Percentiles rank a stretch among this genome's conserved stretches.
phyloP scores from a whole-genome alignment of 148 eudicot species.

The Chenopodium album region DNA sequence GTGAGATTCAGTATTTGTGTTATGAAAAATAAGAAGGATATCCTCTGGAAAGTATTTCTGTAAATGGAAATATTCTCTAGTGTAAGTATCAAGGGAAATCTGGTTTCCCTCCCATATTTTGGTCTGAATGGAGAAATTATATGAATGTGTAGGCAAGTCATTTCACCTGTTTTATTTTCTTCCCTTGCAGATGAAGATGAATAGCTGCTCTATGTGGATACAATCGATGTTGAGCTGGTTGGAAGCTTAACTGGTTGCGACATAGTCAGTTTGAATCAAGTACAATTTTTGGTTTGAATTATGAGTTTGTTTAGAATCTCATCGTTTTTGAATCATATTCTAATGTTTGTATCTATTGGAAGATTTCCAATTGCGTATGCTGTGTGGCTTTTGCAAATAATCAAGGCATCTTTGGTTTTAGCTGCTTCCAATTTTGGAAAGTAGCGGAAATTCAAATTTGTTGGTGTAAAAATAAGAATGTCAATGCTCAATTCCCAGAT shows the following conservation, averaged over 20 bases:
- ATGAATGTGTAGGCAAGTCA: not conserved
- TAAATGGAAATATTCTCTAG: no score
- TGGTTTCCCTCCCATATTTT: no score
- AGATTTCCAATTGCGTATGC: not conserved
- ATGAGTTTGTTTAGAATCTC: not conserved
- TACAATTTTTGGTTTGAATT: not conserved
- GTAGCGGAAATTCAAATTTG: no score
- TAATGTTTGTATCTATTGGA: not conserved
- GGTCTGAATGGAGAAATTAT: no score
- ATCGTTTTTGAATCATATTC: not conserved
- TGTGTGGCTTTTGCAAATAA: not conserved
- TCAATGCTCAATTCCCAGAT: no score
- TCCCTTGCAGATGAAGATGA: conserved; percentile 7
- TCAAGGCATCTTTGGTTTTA: not conserved
- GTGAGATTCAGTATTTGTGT: no score
- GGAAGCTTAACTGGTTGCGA: not conserved
- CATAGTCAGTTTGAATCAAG: not conserved
- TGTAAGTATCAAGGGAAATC: no score
- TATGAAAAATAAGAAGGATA: no score
- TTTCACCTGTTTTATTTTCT: not conserved
- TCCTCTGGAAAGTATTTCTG: no score
- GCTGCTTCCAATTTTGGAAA: not conserved
- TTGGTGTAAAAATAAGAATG: no score
- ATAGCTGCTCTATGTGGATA: not conserved
- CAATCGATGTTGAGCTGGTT: not conserved